Base-by-base conservation (phyloP, 495 filamentous ascomycete genomes). In the Pseudoneurospora amorphoporcata region DNA sequence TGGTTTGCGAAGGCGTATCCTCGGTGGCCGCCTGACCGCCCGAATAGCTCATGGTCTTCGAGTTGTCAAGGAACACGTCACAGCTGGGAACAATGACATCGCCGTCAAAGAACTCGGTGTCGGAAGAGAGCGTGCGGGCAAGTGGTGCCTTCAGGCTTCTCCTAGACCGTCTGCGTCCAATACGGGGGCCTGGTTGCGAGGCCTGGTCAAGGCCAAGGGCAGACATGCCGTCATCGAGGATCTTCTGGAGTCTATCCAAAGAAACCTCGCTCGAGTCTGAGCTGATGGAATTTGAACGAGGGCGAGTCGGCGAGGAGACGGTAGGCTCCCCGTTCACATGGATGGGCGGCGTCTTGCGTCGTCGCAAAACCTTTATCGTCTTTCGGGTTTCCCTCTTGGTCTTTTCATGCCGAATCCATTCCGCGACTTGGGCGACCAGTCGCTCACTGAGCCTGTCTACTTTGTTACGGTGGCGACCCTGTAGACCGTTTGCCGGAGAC, bases 21-120 rank as follows among this genome's bases (percentile, higher is more conserved):
- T 87, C 85, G 7, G 84, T 83, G 23, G 80, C 84, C 7, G 86
- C 85, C 45, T 81, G 81, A 12, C 91, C 91, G 19, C 88, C 89
- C 19, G 83, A 85, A 78, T 95, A 97, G 37, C 90, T 87, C 72
- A 96, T 79, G 0, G 93, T 95, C 80, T 93, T 95, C 8, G 93
- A 91, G 77, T 98, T 98, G 79, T 98, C 93, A 39, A 98, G 87
- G 5, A 88, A 79, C 16, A 86, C 92, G 76, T 98, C 93, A 72
- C 93, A 94, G 73, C 84, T 87, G 7, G 93, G 93, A 3, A 95
- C 91, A 39, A 89, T 74, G 32, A 88, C 83, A 65, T 95, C 92
- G 16, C 86, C 84, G 70, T 95, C 92, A 16, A 87, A 84, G 74
- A 88, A 90, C 69, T 97, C 94, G 3, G 92, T 95, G 75, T 97